These are phyloP conservation scores for Magnolia changhungtana DNA, from an alignment of 164 flowering plant species.

Conservation along the genomic window DNA sequence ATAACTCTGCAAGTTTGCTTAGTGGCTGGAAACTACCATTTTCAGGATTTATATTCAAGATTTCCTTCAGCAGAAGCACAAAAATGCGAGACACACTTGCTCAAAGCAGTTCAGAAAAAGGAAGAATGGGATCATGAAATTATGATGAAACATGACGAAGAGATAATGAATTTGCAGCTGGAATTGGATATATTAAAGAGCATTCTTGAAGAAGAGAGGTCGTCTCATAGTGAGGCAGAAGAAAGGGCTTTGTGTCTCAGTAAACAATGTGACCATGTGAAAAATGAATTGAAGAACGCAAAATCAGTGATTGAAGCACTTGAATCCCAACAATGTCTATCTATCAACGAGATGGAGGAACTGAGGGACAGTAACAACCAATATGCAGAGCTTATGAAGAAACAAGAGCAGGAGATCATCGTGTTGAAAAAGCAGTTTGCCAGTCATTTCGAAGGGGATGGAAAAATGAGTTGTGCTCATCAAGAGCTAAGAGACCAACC, in stretches of 20 bases:
- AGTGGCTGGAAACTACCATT: conserved; percentile 10
- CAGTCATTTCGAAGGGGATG: conserved; percentile 3
- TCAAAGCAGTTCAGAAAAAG: conserved; percentile 22
- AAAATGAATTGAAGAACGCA: conserved; percentile 48
- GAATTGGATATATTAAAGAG: conserved; percentile 78
- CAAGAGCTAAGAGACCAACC: conserved; percentile 34
- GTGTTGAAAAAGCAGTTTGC: conserved; percentile 38
- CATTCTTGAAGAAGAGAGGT: conserved; percentile 76
- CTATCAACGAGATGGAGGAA: conserved; percentile 68
- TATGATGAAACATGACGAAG: conserved; percentile 42
- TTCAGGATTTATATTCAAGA: conserved; percentile 29
- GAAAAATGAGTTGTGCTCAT: not conserved
- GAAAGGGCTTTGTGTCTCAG: conserved; percentile 33
- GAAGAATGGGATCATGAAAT: conserved; percentile 23
- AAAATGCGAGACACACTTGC: conserved; percentile 16
- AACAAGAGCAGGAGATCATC: conserved; percentile 53
- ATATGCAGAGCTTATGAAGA: conserved; percentile 39
- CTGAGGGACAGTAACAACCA: conserved; percentile 36
- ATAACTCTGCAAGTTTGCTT: conserved; percentile 4
- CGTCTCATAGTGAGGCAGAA: conserved; percentile 41
- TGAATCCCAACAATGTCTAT: conserved; percentile 74
- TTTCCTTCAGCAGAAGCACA: conserved; percentile 18
- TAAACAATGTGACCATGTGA: conserved; percentile 38
- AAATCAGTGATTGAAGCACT: conserved; percentile 82
- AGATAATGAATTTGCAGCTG: conserved; percentile 64